Base-by-base conservation (phyloP, 805 yeast species). In the Saccharomycopsis fibuligera region DNA sequence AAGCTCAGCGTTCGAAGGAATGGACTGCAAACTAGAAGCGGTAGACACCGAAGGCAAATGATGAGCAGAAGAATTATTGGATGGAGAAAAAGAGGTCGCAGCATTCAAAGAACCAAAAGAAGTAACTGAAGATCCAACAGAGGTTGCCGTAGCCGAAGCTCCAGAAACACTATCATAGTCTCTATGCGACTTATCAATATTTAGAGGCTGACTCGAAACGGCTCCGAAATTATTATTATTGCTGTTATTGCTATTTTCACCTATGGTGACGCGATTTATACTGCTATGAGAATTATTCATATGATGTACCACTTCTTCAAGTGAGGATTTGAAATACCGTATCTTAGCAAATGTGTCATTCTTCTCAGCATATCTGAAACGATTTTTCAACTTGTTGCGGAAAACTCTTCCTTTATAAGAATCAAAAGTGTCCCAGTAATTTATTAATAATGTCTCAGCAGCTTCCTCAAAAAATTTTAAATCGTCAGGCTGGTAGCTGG, bases 391-490 rank as follows among this genome's bases (percentile, higher is more conserved):
- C 22, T 31, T 33, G 16, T 44, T 45, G 10, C 39, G 45, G 22
- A 52, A 39, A 9, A 39, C 17, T 16, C 48, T 31, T 5, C 51
- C 49, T 29, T 37, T 41, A 24, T 49, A 33, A 6, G 30, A 48
- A 35, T 52, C 50, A 24, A 38, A 44, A 6, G 22, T 37, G 16
- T 40, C 41, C 53, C 53, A 49, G 43, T 45, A 52, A 19, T 42
- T 22, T 4, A 37, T 38, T 9, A 52, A 23, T 14, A 49, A 24
- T 3, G 54, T 49, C 19, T 49, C 45, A n/a, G 42, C 35, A 8
- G 53, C 45, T 23, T 35, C 38, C 25, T 43, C 51, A 30, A 52
- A 52, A 17, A 52, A 52, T 10, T 31, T 37, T 16, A 44, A 36
- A 23, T 52, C 55, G 21, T 47, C 51, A 17, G 37, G 19, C 17